Base-by-base conservation (phyloP, 2,329 filamentous ascomycete genomes). In the Penicillium rolfsii region DNA sequence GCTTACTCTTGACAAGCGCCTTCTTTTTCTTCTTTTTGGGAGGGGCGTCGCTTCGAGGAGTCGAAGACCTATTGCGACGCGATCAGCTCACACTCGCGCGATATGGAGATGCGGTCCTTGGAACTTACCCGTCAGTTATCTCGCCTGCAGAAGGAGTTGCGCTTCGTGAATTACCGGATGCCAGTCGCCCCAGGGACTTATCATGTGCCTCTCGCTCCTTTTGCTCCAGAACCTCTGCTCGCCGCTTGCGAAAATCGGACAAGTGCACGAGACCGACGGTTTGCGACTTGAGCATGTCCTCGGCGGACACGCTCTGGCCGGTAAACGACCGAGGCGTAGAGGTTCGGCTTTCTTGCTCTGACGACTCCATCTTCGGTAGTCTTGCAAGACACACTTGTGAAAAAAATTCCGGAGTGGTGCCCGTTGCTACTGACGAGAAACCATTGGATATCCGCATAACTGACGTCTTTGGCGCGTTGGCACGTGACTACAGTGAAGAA, bases 211-310 rank as follows among this genome's bases (percentile, higher is more conserved):
- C 91, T 71, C 90, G 87, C 73, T 95, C 91, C 73, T 95, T 94
- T 73, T 91, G 89, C 76, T 97, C 94, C 52, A 97, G 82, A n/a
- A 93, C 91, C 77, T 97, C 92, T 69, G 93, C 93, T 77, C 94
- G 91, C 61, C 95, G 89, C 80, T 99, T 98, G 77, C 94, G 92
- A 77, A 96, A 98, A 74, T 98, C 95, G 66, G 91, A 92, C 46
- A 97, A 88, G 60, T 91, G 87, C 56, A 98, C 94, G 2, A 99
- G 88, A 43, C 95, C 95, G 67, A 97, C 93, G 0, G 92, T 96
- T 72, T 92, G 88, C 57, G 87, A 91, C 62, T 94, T 94, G 52
- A 97, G 84, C 14, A 92, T 83, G 72, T 97, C 89, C 75, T 94
- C 87, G 1, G 91, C 90, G 1, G 90, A 90, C 67, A 89, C 84